Evolutionary conservation across 1,139 yeast species (phyloP).

Genomic region (Geotrichum phurueaensis): DNA sequence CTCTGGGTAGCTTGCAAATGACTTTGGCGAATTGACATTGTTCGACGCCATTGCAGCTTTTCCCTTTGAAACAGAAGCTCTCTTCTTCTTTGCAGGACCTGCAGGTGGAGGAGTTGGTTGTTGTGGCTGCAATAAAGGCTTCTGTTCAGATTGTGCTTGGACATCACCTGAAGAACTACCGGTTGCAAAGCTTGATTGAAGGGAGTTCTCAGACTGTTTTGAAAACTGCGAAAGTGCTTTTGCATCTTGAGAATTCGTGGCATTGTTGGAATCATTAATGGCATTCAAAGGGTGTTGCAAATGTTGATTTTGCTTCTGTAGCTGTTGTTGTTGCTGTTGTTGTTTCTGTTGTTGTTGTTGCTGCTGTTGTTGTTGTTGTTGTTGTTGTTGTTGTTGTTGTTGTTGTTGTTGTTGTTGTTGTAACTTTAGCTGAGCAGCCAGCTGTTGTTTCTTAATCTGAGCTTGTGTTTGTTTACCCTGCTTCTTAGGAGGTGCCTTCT

Average conservation of each 20-base stretch:
- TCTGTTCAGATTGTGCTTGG: conserved; percentile 4
- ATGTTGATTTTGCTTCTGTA: background rate
- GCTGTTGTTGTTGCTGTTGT: background rate
- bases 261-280: background rate
- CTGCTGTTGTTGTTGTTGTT: background rate
- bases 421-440: conserved; percentile 5
- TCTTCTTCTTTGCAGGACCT: conserved; percentile 15
- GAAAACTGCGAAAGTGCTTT: background rate
- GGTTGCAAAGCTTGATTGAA: background rate
- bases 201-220: background rate
- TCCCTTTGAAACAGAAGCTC: conserved; percentile 24
- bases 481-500: background rate
- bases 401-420: conserved; percentile 12
- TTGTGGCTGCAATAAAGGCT: background rate
- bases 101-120: conserved; percentile 14
- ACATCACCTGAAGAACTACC: background rate
- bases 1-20: background rate
- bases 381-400: conserved; percentile 10
- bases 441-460: conserved; percentile 8
- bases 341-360: background rate
- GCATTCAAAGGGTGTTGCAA: background rate
- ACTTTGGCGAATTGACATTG: background rate
- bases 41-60: conserved; percentile 10
- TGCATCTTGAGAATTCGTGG: background rate
- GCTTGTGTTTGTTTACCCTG: conserved; percentile 5